Base-by-base conservation (phyloP, 345 rosid species). In the Acer saccharum region DNA sequence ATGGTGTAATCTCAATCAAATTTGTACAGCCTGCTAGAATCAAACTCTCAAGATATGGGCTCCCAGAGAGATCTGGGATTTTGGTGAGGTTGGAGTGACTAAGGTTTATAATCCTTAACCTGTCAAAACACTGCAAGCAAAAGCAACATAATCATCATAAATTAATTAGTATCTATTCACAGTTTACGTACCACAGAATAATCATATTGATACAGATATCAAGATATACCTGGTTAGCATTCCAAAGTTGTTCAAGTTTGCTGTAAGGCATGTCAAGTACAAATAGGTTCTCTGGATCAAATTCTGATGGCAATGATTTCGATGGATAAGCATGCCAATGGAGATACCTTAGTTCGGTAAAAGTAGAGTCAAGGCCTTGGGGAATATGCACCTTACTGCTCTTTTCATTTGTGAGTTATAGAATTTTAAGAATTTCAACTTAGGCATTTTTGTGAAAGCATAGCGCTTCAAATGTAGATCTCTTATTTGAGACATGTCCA, bases 281-380 rank as follows among this genome's bases (percentile, higher is more conserved):
- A 73, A 80, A 78, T 70, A 86, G 84, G 18, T 50, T 79, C 23
- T 82, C 72, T 0, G 66, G 69, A 72, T 46, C 52, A 66, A 84
- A 80, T 13, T 66, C 72, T 72, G 86, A 84, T 7, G 7, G 62
- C 81, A 86, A 29, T 35, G 81, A 54, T 70, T 71, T 76, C 13
- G 72, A 75, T 54, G 81, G 86, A 67, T 52, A 86, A 76, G 77
- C 76, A 46, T 52, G 23, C 84, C 87, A 86, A 8, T 79, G 77
- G 14, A 84, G 68, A 73, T 77, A 78, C 17, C 83, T 50, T 63
- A 86, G 60, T 52, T 82, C 65, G n/a, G 66, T 60, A 16, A 78
- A 78, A 65, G 82, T 81, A 68, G 58, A 79, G 20, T 74, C 65
- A 1, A 81, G 79, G 21, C 73, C 55, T 57, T 12, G 16, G n/a